Evolutionary conservation across 164 flowering plant species (phyloP), one percentile per base, ranked within the genome.

Genomic region (Nymphaea colorata): DNA sequence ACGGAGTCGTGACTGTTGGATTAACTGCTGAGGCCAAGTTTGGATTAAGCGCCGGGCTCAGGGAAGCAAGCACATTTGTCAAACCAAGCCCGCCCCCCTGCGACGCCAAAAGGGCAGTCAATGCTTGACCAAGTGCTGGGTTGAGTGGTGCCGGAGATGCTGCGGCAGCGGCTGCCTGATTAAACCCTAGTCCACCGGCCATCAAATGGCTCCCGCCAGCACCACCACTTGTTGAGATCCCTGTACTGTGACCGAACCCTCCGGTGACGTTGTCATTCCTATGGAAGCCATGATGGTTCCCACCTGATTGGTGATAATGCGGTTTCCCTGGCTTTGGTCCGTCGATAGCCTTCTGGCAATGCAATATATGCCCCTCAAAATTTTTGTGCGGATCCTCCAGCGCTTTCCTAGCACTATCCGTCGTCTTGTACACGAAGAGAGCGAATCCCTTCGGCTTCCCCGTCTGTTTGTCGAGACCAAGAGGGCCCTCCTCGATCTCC

Each of bases 41-140:
- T n/a, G 64, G 8, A 36, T n/a, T n/a, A 10, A 61, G 41, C 41
- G 64, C 64, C 0, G 87, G 18, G 4, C 87, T 87, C 42, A 82
- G 72, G 0, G 82, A 67, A 0, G 90, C 93, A 59, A 88, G 78
- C 76, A 85, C 64, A 68, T 82, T 92, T 4, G 78, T 75, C 64
- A 91, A 72, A 45, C 93, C 94, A 75, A 88, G 76, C 1, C 91
- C 95, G 41, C 88, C 87, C 8, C 95, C 91, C 74, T 83, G 96
- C 12, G 83, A 44, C 0, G 98, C 89, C 59, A 91, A 78, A 78
- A 91, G 68, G 0, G 98, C 94, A 0, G 88, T 81, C 65, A 91
- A 68, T 0, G 98, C 98, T 76, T 91, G 98, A 6, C 92, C 96
- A 14, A 91, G 76, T 1, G 86, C 88, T 0, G 96, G 93, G 65